Evolutionary conservation across 2,329 filamentous ascomycete species (phyloP), one percentile per base, ranked within the genome.

Genomic region (Exophiala mesophila): DNA sequence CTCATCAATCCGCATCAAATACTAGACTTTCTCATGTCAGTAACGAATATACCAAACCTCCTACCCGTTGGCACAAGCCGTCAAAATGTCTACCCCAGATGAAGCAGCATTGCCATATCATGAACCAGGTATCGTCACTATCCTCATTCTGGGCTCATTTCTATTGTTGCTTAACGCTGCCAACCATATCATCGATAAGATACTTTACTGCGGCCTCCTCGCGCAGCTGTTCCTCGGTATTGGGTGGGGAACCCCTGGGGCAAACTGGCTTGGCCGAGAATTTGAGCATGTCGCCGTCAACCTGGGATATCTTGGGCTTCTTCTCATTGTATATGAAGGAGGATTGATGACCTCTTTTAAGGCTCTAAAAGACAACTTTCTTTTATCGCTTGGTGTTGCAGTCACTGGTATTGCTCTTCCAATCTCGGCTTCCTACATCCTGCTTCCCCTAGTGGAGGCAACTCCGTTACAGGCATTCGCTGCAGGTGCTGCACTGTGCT

Each of bases 171-270:
- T 85, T 32, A 85, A 85, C 50, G 32, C 73, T 4, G 53, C 76
- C 46, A 79, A 80, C 49, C 67, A 67, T 41, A 55, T 71, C 0
- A 68, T 87, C 1, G 76, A 88, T 53, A 68, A 63, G 10, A 52
- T 77, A 0, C 56, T 85, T 0, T 85, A 82, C 58, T 87, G 83
- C 55, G 84, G 83, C 0, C 71, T 88, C 0, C 64, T 88, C 5
- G 85, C 83, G 1, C 82, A 89, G 54, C 71, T 89, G 10, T 65
- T 87, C 5, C 59, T 88, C 13, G 85, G 84, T 9, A 73, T 87
- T 6, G 74, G 78, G 6, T 89, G 76, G 75, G 84, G 84, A 6
- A 73, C 72, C 0, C 83, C 84, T 0, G 82, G 81, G 1, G 74
- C 69, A 3, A 70, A 76, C 58, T 80, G 75, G 73, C 70, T 89